Evolutionary conservation across 345 rosid species (phyloP).

Genomic region (Arabis alpina): DNA sequence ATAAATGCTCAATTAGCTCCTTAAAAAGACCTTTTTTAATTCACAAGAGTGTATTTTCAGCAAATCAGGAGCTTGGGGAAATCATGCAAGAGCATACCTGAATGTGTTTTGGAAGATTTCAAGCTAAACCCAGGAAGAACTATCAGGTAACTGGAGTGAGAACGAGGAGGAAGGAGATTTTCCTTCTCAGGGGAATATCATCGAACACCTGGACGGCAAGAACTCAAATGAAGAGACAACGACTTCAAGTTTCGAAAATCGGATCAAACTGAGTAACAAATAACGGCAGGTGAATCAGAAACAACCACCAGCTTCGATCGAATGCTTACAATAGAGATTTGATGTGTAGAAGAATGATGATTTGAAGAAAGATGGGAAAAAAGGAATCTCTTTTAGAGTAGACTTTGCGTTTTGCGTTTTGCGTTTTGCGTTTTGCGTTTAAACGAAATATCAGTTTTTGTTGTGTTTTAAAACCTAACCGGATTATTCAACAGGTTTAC

Average conservation of each 20-base stretch:
- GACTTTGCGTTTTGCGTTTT: constrained; percentile 11
- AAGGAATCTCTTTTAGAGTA: background rate
- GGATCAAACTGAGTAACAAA: background rate
- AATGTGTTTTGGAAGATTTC: background rate
- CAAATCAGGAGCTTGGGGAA: constrained; percentile 1
- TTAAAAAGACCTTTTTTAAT: background rate
- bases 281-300: background rate
- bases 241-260: background rate
- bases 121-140: constrained; percentile 23
- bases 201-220: constrained; percentile 36
- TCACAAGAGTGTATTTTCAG: background rate
- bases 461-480: constrained; percentile 15
- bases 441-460: background rate
- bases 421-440: background rate
- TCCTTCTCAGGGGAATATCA: constrained; percentile 40
- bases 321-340: background rate
- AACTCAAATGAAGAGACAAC: background rate
- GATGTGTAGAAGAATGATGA: background rate
- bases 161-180: background rate
- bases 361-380: background rate
- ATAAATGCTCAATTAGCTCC: background rate
- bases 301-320: background rate
- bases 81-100: background rate
- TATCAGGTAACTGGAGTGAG: background rate
- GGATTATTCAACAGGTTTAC: background rate